A percentile compares a stretch with the other conserved stretches of the same genome.
These are phyloP conservation scores for Cenchrus americanus DNA, from an alignment of 176 grass and related monocot genomes.

Conservation along the genomic window DNA sequence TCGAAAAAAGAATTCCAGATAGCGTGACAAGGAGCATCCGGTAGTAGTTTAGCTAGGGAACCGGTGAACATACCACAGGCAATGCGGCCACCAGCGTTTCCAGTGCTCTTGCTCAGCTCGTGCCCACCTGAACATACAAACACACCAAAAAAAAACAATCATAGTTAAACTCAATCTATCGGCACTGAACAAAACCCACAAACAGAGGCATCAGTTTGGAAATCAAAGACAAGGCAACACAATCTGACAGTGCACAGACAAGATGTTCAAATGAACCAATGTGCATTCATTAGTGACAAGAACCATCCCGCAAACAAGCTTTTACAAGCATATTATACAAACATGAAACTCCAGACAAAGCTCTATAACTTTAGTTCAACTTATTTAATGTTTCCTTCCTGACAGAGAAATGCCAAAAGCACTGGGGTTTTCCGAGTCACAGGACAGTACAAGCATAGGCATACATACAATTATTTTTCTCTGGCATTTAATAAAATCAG, in stretches of 20 bases:
- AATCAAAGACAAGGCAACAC: background rate
- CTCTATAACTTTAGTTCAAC: background rate
- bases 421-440: background rate
- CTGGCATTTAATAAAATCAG: background rate
- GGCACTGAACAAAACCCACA: background rate
- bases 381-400: background rate
- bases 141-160: background rate
- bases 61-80: constrained; percentile 62
- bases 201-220: background rate
- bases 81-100: constrained; percentile 80
- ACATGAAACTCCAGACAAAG: background rate
- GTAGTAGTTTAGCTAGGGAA: background rate
- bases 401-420: background rate
- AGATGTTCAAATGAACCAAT: too few species aligned
- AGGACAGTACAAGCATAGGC: background rate
- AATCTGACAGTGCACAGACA: background rate
- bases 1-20: background rate
- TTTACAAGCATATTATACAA: background rate
- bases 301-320: background rate
- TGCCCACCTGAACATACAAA: constrained; percentile 65
- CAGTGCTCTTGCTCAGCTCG: constrained; percentile 78
- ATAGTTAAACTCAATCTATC: background rate
- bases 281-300: background rate
- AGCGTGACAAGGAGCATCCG: background rate
- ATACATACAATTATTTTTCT: background rate